Conservation (phyloP, 257 asterid species). For the Nicotiana benthamiana region DNA sequence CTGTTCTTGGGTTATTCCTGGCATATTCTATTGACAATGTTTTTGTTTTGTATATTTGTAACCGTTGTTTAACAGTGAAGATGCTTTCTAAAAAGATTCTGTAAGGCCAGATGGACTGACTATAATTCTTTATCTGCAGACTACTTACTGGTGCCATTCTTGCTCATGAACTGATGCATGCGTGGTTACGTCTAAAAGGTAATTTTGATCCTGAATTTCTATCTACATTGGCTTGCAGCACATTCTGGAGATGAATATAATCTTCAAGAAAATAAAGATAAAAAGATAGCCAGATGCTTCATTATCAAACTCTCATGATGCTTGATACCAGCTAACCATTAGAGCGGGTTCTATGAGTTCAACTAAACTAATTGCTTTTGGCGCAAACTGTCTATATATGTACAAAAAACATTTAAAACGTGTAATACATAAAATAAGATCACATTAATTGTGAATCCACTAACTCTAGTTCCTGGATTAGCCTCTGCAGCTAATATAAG, state of each 20-base stretch:
- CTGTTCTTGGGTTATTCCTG: neutral
- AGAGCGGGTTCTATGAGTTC: neutral
- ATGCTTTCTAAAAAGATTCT: neutral
- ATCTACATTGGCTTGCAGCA: neutral
- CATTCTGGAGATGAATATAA: neutral
- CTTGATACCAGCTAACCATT: neutral
- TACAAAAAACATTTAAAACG: neutral
- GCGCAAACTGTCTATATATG: neutral
- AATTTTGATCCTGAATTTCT: neutral
- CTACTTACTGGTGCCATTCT: constrained; percentile 89
- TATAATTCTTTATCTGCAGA: constrained; percentile 32
- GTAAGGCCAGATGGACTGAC: neutral
- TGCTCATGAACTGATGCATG: constrained; percentile 95
- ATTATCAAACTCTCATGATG: neutral
- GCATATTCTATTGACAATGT: neutral
- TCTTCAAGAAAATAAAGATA: neutral
- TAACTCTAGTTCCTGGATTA: neutral
- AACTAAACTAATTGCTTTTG: neutral
- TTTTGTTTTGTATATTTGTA: neutral
- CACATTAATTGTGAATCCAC: neutral
- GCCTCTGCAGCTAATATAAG: neutral
- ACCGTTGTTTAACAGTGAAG: neutral
- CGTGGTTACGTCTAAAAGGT: constrained; percentile 92
- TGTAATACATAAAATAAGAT: neutral
- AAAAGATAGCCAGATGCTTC: neutral